Percentiles rank a stretch among this genome's conserved stretches.
phyloP scores from a whole-genome alignment of 169 alveolate genomes.

The Cryptosporidium sp. region DNA sequence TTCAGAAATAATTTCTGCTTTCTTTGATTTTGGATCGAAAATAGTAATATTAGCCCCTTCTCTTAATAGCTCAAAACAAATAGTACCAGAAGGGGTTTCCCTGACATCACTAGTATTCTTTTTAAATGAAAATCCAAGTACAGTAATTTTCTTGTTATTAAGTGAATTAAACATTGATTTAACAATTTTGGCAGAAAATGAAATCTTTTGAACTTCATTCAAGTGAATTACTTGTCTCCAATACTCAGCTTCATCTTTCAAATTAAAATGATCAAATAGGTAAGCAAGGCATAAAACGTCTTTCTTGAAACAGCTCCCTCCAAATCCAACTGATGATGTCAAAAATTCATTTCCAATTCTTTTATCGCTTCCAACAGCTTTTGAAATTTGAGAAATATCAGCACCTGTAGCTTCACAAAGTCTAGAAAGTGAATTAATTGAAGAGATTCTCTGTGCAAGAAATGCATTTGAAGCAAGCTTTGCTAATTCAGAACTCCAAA shows the following conservation, averaged over 20 bases:
- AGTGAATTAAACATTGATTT: conserved; percentile 81
- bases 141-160: conserved; percentile 83
- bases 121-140: conserved; percentile 92
- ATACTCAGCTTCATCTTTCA: conserved; percentile 85
- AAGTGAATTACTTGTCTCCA: conserved; percentile 86
- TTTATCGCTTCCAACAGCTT: conserved; percentile 83
- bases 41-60: conserved; percentile 85
- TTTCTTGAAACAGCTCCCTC: conserved; percentile 94
- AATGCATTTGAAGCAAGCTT: conserved; percentile 91
- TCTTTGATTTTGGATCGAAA: conserved; percentile 87
- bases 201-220: conserved; percentile 84
- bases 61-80: conserved; percentile 80
- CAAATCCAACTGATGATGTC: conserved; percentile 90
- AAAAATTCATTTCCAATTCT: conserved; percentile 90
- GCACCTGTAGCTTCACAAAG: conserved; percentile 92
- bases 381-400: conserved; percentile 78
- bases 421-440: conserved; percentile 88
- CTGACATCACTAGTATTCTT: conserved; percentile 93
- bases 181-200: conserved; percentile 78
- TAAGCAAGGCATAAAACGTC: conserved; percentile 87
- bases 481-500: conserved; percentile 89
- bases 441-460: conserved; percentile 90
- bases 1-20: conserved; percentile 76
- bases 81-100: conserved; percentile 84
- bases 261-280: conserved; percentile 83